A percentile compares a stretch with the other conserved stretches of the same genome.
Evolutionary conservation across 805 yeast species (phyloP).

Genomic region (Gaillardinia entomophila): DNA sequence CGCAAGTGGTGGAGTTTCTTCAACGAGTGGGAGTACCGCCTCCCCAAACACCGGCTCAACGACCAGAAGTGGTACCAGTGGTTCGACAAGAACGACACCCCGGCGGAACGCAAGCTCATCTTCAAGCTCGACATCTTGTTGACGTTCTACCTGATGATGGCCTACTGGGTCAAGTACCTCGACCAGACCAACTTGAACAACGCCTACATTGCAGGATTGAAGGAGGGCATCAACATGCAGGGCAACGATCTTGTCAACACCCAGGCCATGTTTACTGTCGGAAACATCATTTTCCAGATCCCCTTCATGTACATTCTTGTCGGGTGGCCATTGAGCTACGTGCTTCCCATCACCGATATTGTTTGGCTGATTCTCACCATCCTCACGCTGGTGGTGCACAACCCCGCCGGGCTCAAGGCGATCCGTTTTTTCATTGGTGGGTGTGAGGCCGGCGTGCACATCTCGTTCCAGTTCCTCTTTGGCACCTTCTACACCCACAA

Average conservation of each 20-base stretch:
- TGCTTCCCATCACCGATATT: slow-evolving; percentile 13
- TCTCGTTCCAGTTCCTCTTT: slow-evolving; percentile 12
- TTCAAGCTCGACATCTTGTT: slow-evolving; percentile 18
- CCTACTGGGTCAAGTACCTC: slow-evolving; percentile 19
- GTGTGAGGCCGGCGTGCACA: slow-evolving; percentile 12
- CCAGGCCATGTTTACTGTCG: slow-evolving; percentile 15
- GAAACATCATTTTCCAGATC: slow-evolving; percentile 17
- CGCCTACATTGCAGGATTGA: slow-evolving; percentile 16
- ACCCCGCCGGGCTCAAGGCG: slow-evolving; percentile 13
- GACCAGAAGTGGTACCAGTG: slow-evolving; percentile 21
- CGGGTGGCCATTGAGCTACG: slow-evolving; percentile 15
- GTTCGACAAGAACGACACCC: slow-evolving; percentile 21
- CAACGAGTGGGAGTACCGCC: slow-evolving; percentile 12
- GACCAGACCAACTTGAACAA: slow-evolving; percentile 18
- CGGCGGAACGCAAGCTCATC: slow-evolving; percentile 18
- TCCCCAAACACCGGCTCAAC: slow-evolving; percentile 6
- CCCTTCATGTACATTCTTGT: slow-evolving; percentile 17
- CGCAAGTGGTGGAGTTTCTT: slow-evolving; percentile 32
- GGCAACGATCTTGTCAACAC: slow-evolving; percentile 17
- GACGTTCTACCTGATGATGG: slow-evolving; percentile 17
- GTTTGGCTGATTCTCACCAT: slow-evolving; percentile 16
- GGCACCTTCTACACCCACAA: slow-evolving; percentile 11
- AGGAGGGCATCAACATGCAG: slow-evolving; percentile 12
- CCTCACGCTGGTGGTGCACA: slow-evolving; percentile 9
- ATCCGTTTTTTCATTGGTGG: slow-evolving; percentile 15